These are phyloP conservation scores for Sisymbrium altissimum DNA, from an alignment of 345 rosid species.

Conservation along the genomic window DNA sequence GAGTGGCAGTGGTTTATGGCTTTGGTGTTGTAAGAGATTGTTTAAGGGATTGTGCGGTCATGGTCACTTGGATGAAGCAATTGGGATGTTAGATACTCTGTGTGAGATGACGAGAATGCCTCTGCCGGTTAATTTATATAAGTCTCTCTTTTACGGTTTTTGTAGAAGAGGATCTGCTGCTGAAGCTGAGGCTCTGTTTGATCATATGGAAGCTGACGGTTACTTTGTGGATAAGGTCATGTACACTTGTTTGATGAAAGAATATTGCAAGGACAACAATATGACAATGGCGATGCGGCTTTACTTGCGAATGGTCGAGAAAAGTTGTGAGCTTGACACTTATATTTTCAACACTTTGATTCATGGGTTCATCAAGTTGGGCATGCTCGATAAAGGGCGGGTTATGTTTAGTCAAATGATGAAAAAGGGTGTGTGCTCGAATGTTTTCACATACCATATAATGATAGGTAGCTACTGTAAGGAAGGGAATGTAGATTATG, in stretches of 20 bases:
- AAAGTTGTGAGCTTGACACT: slow-evolving; percentile 48
- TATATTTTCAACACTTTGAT: slow-evolving; percentile 59
- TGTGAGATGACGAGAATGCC: slow-evolving; percentile 38
- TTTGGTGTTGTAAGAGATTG: slow-evolving; percentile 46
- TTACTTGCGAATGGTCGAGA: slow-evolving; percentile 60
- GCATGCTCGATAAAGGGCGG: slow-evolving; percentile 47
- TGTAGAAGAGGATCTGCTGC: slow-evolving; percentile 46
- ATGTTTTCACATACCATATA: slow-evolving; percentile 47
- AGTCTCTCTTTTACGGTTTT: slow-evolving; percentile 61
- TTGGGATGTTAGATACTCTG: slow-evolving; percentile 45
- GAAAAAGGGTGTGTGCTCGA: slow-evolving; percentile 35
- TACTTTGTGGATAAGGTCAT: slow-evolving; percentile 51
- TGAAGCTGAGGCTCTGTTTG: slow-evolving; percentile 52
- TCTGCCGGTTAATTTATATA: slow-evolving; percentile 42
- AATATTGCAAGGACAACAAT: slow-evolving; percentile 47
- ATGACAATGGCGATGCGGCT: slow-evolving; percentile 62
- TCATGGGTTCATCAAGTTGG: slow-evolving; percentile 52
- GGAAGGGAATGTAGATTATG: slow-evolving; percentile 51
- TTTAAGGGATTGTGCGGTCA: slow-evolving; percentile 46
- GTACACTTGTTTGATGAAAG: slow-evolving; percentile 54
- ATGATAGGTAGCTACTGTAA: slow-evolving; percentile 58
- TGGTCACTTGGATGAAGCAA: slow-evolving; percentile 51
- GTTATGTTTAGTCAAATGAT: slow-evolving; percentile 43
- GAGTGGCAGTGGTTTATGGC: slow-evolving; percentile 36
- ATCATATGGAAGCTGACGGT: slow-evolving; percentile 54